A percentile compares a stretch with the other conserved stretches of the same genome.
Conservation (phyloP, 306 rosid species). For the Coriaria nepalensis region DNA sequence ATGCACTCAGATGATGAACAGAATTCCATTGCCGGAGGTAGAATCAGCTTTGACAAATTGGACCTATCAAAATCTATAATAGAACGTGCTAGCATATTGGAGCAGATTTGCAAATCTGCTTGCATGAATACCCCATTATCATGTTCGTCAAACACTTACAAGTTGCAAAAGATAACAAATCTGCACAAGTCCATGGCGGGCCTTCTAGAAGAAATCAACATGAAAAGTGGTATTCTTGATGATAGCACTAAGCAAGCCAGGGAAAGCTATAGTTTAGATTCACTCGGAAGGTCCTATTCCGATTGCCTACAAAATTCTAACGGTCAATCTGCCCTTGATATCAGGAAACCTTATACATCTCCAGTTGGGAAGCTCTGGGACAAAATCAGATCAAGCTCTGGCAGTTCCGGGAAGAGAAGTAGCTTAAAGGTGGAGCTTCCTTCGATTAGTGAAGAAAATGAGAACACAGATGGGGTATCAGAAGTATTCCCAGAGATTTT, state of each 20-base stretch:
- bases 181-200: conserved; percentile 52
- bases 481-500: conserved; percentile 25
- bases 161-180: conserved; percentile 21
- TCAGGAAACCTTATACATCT: conserved; percentile 30
- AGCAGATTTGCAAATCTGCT: conserved; percentile 46
- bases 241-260: conserved; percentile 16
- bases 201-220: conserved; percentile 46
- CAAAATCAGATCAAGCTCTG: conserved; percentile 29
- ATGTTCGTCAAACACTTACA: conserved; percentile 34
- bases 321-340: conserved; percentile 24
- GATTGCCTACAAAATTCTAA: conserved; percentile 35
- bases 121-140: conserved; percentile 41
- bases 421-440: conserved; percentile 72
- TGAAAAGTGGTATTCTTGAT: conserved; percentile 21
- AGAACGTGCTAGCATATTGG: conserved; percentile 37
- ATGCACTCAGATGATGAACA: conserved; percentile 40
- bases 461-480: conserved; percentile 51
- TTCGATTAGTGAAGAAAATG: conserved; percentile 76
- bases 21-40: conserved; percentile 28
- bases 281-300: conserved; percentile 35
- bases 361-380: conserved; percentile 73
- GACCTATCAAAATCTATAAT: conserved; percentile 25
- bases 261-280: conserved; percentile 11
- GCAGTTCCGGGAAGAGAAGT: conserved; percentile 58
- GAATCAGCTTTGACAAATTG: conserved; percentile 31